These are phyloP conservation scores for Aspergillus fijiensis DNA, from an alignment of 2,329 filamentous ascomycete genomes.

Conservation along the genomic window DNA sequence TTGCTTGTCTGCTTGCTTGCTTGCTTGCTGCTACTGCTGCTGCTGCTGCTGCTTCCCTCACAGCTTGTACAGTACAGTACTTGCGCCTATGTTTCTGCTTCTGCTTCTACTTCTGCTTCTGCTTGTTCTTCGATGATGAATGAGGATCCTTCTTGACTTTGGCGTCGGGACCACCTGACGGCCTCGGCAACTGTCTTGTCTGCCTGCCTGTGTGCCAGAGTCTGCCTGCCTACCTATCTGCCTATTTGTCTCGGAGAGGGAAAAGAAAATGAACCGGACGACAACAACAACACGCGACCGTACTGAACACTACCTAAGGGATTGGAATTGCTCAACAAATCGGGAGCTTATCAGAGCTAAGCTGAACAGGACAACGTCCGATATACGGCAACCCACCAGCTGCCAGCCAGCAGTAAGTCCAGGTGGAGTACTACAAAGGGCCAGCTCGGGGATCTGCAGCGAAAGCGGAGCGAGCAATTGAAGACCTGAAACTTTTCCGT, in stretches of 20 bases:
- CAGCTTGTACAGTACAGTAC: background rate
- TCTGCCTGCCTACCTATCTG: background rate
- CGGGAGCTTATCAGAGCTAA: background rate
- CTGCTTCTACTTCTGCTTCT: constrained; percentile 10
- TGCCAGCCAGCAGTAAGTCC: background rate
- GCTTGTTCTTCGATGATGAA: constrained; percentile 13
- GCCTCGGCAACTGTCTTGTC: constrained; percentile 24
- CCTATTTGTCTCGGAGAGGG: background rate
- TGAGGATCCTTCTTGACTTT: constrained; percentile 22
- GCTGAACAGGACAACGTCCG: background rate
- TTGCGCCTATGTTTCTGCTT: background rate
- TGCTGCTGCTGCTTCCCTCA: constrained; percentile 5
- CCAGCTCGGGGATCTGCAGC: background rate
- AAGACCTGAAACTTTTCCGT: too few species aligned
- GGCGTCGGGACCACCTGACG: constrained; percentile 33
- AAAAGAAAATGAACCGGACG: background rate
- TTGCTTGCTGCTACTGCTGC: constrained; percentile 5
- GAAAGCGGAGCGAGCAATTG: background rate
- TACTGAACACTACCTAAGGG: background rate
- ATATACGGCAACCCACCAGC: background rate
- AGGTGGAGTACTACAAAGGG: too few species aligned
- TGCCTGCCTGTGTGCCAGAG: background rate
- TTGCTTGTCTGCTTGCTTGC: constrained; percentile 6
- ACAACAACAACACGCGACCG: background rate
- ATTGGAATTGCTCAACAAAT: background rate